phyloP scores from a whole-genome alignment of 2,329 filamentous ascomycete species.

The Verticillium zaregamsianum region DNA sequence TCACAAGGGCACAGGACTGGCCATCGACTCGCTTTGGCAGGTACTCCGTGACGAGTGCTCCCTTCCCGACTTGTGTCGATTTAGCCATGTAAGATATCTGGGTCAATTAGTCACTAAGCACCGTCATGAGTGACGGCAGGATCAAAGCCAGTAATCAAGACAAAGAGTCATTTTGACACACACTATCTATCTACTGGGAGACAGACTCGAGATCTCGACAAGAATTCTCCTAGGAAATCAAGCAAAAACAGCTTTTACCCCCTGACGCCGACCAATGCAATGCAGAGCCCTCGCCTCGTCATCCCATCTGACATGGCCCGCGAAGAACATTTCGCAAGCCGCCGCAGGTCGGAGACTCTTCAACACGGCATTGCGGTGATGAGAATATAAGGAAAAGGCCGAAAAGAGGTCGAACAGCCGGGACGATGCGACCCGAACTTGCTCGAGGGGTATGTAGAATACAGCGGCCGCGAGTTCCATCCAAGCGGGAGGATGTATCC shows the following conservation, averaged over 20 bases:
- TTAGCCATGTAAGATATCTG: too few species aligned
- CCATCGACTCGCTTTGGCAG: background rate
- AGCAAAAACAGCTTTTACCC: constrained; percentile 30
- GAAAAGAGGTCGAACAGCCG: background rate
- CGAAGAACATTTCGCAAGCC: constrained; percentile 31
- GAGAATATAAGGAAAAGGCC: background rate
- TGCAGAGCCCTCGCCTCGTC: constrained; percentile 42
- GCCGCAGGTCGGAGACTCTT: constrained; percentile 44
- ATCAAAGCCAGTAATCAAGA: background rate
- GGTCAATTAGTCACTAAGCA: too few species aligned
- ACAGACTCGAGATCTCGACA: background rate
- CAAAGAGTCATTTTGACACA: background rate
- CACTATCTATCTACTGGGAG: constrained; percentile 1
- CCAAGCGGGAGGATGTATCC: background rate
- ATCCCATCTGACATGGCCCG: constrained; percentile 39
- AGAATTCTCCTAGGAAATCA: constrained; percentile 11
- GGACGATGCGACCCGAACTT: background rate
- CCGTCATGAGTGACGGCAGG: too few species aligned
- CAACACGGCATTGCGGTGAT: constrained; percentile 27
- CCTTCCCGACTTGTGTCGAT: too few species aligned
- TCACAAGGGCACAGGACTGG: background rate
- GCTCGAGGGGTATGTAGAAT: constrained; percentile 1
- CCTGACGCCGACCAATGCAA: constrained; percentile 47
- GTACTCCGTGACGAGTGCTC: background rate
- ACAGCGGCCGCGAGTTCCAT: background rate